A percentile compares a stretch with the other conserved stretches of the same genome.
Conservation (phyloP, 1,284 basidiomycete genomes). For the Xerocomus alliaceus region DNA sequence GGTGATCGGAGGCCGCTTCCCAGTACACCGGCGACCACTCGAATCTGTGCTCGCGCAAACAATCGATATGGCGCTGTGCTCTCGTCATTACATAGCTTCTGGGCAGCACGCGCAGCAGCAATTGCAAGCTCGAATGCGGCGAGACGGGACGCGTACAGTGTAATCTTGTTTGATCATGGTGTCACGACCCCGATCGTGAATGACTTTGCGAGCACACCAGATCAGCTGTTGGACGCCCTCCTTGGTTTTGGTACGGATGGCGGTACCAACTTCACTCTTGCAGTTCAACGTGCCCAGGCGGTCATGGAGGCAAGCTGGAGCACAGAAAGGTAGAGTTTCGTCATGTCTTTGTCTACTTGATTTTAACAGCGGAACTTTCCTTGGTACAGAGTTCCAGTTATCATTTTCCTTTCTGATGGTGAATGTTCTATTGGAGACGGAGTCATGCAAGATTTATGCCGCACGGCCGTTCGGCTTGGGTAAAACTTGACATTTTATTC, state of each 20-base stretch:
- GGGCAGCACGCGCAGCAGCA: constrained; percentile 57
- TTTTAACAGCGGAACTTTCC: background rate
- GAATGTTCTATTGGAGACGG: constrained; percentile 52
- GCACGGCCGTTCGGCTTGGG: constrained; percentile 56
- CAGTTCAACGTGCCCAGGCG: constrained; percentile 46
- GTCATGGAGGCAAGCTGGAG: constrained; percentile 61
- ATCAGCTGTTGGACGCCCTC: constrained; percentile 51
- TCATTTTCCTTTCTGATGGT: constrained; percentile 71
- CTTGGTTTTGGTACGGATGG: constrained; percentile 44
- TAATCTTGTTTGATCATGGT: constrained; percentile 55
- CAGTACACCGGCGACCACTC: constrained; percentile 51
- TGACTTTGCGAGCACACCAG: constrained; percentile 57
- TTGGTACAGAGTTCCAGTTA: constrained; percentile 55
- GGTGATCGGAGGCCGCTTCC: constrained; percentile 53
- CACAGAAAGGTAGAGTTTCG: constrained; percentile 54
- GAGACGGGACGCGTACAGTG: constrained; percentile 63
- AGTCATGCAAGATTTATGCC: constrained; percentile 54
- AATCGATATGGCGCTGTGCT: constrained; percentile 66
- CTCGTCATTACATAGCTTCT: constrained; percentile 60
- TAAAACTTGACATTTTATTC: constrained; percentile 25
- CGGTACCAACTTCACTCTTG: constrained; percentile 57
- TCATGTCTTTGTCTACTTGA: background rate
- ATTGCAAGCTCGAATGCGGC: constrained; percentile 37
- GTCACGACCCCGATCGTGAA: constrained; percentile 46
- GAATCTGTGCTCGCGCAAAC: constrained; percentile 47